Base-by-base conservation (phyloP, 495 filamentous ascomycete genomes). In the Hypomontagnella monticulosa region DNA sequence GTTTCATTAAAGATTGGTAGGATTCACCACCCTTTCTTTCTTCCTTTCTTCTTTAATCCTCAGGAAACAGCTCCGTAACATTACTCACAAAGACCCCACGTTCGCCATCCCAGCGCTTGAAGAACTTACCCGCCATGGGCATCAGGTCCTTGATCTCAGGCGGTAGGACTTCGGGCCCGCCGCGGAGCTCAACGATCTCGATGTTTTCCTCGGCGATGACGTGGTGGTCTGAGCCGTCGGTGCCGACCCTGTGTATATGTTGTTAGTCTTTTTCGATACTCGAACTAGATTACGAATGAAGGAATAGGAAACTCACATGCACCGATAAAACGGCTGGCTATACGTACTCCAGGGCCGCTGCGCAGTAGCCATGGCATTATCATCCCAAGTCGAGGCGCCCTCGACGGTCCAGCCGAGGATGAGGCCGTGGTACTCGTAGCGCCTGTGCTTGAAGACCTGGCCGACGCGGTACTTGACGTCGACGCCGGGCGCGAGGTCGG, bases 121-220 rank as follows among this genome's bases (percentile, higher is more conserved):
- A 97, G 76, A 91, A 89, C 69, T 88, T 89, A 9, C 95, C 95
- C 2, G 93, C 93, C 62, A 94, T 79, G 48, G 78, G 78, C 63
- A 89, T 82, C 50, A 97, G 76, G 3, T 80, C 78, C 9, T 76
- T 67, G 54, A 74, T 72, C 57, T 74, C 69, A 5, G 69, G 33
- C 0, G 71, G 71, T 0, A 74, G 50, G 18, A 66, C 71, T 0
- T 86, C 66, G 61, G 80, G 38, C 65, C 75, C 51, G 6, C 65
- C 71, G 34, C 77, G 77, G 38, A 85, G 78, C 1, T 79, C 72
- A 40, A 92, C 76, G 18, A 88, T 80, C 54, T 86, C 81, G 48
- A 97, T 90, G 66, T 95, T 97, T 66, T 97, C 92, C 76, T 97
- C 91, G 4, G 92, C 91, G 5, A 97, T 91, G 87, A 73, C 92